These are phyloP conservation scores for Trametes maxima DNA, from an alignment of 768 basidiomycete species.

Conservation along the genomic window DNA sequence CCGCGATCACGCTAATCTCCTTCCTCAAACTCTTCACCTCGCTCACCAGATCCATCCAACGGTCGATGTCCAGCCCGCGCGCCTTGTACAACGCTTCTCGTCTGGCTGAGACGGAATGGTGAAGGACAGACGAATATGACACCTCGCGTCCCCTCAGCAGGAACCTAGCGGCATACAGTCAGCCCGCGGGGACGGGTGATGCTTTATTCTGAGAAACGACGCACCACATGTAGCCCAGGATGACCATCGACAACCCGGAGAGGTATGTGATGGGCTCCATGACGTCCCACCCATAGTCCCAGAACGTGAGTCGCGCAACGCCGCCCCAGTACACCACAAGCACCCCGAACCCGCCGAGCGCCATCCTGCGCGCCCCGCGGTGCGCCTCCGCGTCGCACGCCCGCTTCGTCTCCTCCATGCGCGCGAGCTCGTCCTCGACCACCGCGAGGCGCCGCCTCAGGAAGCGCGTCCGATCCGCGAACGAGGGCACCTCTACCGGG, in stretches of 20 bases:
- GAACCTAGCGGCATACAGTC: constrained; percentile 42
- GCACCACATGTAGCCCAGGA: constrained; percentile 63
- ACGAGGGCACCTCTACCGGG: constrained; percentile 61
- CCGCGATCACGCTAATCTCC: constrained; percentile 59
- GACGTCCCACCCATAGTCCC: constrained; percentile 63
- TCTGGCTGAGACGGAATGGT: constrained; percentile 58
- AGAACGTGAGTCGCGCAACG: constrained; percentile 66
- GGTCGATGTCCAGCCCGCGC: constrained; percentile 62
- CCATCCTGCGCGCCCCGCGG: constrained; percentile 56
- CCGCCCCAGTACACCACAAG: constrained; percentile 65
- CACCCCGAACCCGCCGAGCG: constrained; percentile 58
- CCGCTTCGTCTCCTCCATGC: constrained; percentile 57
- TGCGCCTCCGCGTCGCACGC: constrained; percentile 59
- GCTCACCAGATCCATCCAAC: constrained; percentile 54
- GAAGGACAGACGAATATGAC: constrained; percentile 63
- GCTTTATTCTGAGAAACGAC: background rate
- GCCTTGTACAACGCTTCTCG: constrained; percentile 57
- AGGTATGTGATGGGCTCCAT: constrained; percentile 75
- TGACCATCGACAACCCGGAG: constrained; percentile 61
- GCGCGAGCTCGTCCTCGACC: constrained; percentile 46
- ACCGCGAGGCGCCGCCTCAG: constrained; percentile 48
- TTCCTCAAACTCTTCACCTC: constrained; percentile 52
- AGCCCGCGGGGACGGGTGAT: background rate
- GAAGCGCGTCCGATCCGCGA: constrained; percentile 62
- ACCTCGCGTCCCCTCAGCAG: constrained; percentile 64